These are phyloP conservation scores for Amanita subjunquillea DNA, from an alignment of 768 basidiomycete genomes.

Conservation along the genomic window DNA sequence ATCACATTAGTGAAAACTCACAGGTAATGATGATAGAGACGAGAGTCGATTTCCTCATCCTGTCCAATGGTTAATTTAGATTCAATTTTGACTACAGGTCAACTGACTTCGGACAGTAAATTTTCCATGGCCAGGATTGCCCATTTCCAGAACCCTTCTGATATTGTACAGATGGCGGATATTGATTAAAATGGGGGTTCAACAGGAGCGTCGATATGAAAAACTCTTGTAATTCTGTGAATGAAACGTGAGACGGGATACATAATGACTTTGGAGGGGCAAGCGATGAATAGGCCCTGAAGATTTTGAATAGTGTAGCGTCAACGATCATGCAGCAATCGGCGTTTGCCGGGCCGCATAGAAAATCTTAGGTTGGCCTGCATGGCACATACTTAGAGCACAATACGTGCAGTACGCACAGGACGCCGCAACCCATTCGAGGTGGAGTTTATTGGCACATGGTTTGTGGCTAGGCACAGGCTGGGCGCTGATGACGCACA, in stretches of 20 bases:
- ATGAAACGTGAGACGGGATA: constrained; percentile 29
- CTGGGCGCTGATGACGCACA: background rate
- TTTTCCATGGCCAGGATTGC: constrained; percentile 44
- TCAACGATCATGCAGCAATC: constrained; percentile 12
- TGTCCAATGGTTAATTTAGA: constrained; percentile 13
- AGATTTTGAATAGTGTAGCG: constrained; percentile 29
- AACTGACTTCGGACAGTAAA: constrained; percentile 34
- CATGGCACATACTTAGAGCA: background rate
- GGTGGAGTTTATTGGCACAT: background rate
- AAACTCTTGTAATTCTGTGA: constrained; percentile 39
- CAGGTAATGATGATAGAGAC: constrained; percentile 55
- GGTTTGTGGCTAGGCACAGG: background rate
- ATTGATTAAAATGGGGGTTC: constrained; percentile 40
- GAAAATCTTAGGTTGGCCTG: background rate
- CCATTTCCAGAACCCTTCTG: constrained; percentile 72
- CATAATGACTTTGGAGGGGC: constrained; percentile 28
- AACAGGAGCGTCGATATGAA: constrained; percentile 42
- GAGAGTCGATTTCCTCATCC: constrained; percentile 54
- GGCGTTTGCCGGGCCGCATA: background rate
- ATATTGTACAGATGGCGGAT: constrained; percentile 55
- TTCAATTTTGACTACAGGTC: background rate
- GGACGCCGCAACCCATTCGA: background rate
- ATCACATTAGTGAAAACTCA: constrained; percentile 19
- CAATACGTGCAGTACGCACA: background rate
- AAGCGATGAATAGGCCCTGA: constrained; percentile 45